Evolutionary conservation across 2,329 filamentous ascomycete species (phyloP).

Genomic region (Eurotiales sp.): DNA sequence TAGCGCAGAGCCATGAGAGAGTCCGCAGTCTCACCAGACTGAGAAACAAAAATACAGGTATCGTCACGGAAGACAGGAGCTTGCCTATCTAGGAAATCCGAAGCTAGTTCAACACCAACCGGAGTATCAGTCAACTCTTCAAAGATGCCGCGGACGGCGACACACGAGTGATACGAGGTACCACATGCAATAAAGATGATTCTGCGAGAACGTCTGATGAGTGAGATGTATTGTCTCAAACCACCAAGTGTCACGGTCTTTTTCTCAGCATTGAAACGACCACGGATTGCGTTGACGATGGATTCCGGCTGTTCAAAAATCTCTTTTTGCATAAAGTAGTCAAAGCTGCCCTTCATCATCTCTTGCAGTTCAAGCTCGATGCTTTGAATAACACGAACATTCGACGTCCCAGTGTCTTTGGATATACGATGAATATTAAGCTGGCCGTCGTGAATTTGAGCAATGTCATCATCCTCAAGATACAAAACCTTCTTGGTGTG

Average conservation of each 20-base stretch:
- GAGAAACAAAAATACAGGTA: conserved; percentile 97
- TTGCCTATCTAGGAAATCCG: conserved; percentile 94
- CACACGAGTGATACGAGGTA: conserved; percentile 98
- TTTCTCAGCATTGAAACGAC: conserved; percentile 88
- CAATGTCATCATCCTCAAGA: conserved; percentile 98
- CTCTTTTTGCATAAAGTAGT: conserved; percentile 99
- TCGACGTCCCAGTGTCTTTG: conserved; percentile 94
- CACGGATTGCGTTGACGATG: conserved; percentile 99
- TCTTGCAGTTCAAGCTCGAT: conserved; percentile 98
- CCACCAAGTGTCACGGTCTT: conserved; percentile 95
- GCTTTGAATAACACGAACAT: conserved; percentile 96
- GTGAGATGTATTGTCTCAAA: conserved; percentile 90
- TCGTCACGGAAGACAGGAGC: conserved; percentile 99
- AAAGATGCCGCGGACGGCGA: conserved; percentile 97
- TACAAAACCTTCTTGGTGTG: conserved; percentile 99
- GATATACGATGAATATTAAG: conserved; percentile 98
- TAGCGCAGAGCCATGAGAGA: conserved; percentile 95
- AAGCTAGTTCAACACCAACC: conserved; percentile 93
- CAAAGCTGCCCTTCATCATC: conserved; percentile 99
- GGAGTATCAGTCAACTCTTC: conserved; percentile 98
- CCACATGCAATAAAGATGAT: conserved; percentile 99
- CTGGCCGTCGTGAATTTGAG: conserved; percentile 97
- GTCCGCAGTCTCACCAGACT: conserved; percentile 97
- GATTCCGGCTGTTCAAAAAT: conserved; percentile 99
- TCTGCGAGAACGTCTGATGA: conserved; percentile 91